phyloP scores from a whole-genome alignment of 2,329 filamentous ascomycete species.

The Claviceps sp. region DNA sequence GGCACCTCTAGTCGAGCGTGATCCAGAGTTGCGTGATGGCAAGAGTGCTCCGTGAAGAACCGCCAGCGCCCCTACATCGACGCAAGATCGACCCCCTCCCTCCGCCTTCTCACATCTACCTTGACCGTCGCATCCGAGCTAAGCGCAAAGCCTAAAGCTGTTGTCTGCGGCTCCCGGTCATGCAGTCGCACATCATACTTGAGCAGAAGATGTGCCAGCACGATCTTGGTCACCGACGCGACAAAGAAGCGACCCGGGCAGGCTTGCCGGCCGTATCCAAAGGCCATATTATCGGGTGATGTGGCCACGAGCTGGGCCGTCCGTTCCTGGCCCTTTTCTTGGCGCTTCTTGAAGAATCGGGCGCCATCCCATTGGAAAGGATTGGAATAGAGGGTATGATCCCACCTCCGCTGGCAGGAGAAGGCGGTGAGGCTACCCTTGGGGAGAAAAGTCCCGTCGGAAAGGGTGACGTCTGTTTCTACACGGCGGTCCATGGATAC shows the following conservation, averaged over 20 bases:
- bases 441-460: constrained; percentile 5
- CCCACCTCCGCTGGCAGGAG: not conserved
- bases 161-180: not conserved
- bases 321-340: constrained; percentile 19
- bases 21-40: no score
- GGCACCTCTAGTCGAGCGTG: no score
- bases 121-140: not conserved
- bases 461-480: constrained; percentile 4
- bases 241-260: constrained; percentile 42
- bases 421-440: constrained; percentile 3
- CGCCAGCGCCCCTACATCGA: not conserved
- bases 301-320: constrained; percentile 33
- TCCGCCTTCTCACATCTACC: constrained; percentile 1
- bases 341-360: constrained; percentile 28
- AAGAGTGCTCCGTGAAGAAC: no score
- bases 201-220: constrained; percentile 32
- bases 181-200: constrained; percentile 29
- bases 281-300: constrained; percentile 31
- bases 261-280: constrained; percentile 41
- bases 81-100: not conserved
- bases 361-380: constrained; percentile 28
- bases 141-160: not conserved
- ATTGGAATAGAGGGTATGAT: not conserved
- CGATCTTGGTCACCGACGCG: constrained; percentile 37
- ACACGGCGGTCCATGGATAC: constrained; percentile 4